Base-by-base conservation (phyloP, 176 grass and related monocot genomes). In the Zoysia pacifica region DNA sequence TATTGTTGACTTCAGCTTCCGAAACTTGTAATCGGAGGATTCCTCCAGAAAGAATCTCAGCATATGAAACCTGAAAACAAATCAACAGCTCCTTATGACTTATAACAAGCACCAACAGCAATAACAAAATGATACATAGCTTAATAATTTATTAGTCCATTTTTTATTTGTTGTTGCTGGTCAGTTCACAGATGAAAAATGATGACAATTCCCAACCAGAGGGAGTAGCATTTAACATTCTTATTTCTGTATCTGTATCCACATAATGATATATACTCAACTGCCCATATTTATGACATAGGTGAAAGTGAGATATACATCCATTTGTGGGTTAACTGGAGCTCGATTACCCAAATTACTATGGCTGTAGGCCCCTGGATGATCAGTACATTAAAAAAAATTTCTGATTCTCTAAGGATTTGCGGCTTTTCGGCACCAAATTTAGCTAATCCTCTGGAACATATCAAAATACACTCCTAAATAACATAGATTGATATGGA, bases 31-130 rank as follows among this genome's bases (percentile, higher is more conserved):
- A 44, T 88, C 84, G 86, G 67, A 99, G 62, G 75, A 99, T 89
- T 75, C 96, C 93, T 86, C 96, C 96, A 76, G 96, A 99, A 83
- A 99, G 88, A 54, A 99, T 89, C 75, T 95, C 96, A 70, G 90
- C 90, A 76, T 83, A 90, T 52, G 92, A 95, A 74, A 95, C 90
- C 96, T 95, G 81, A 67, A 71, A 19, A 40, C 28, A 89, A 70
- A 81, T 78, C 41, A 84, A 86, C 61, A n/a, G 4, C 12, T 44
- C 75, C 35, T 72, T 62, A 79, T 74, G 42, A 87, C 68, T 78
- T 67, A 76, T 36, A 12, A 28, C 28, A 28, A 28, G 28, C 28
- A 62, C 59, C 20, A 35, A 2, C 3, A 62, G 0, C 19, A 61
- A 58, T 2, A 58, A 3, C 18, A 58, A 58, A 18, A 5, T 70